phyloP scores from a whole-genome alignment of 257 asterid species.

The Galeopsis tetrahit region DNA sequence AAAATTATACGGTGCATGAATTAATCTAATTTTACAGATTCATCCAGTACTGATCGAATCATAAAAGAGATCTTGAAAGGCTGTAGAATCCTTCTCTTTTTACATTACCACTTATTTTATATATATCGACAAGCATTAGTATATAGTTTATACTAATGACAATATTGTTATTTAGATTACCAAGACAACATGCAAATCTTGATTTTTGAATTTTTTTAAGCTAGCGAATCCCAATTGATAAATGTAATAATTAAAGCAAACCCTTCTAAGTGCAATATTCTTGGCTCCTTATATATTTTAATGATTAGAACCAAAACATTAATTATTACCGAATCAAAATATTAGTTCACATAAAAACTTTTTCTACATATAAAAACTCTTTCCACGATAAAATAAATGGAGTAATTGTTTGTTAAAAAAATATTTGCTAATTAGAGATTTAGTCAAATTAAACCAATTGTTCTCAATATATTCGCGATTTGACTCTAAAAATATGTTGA shows the following conservation, averaged over 20 bases:
- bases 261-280: too few species aligned
- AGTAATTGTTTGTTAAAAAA: too few species aligned
- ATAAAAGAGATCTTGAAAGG: conserved; percentile 25
- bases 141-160: neutral
- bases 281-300: too few species aligned
- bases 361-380: too few species aligned
- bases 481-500: too few species aligned
- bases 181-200: conserved; percentile 16
- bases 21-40: conserved; percentile 36
- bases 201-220: neutral
- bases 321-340: too few species aligned
- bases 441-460: too few species aligned
- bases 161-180: neutral
- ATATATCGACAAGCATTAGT: conserved; percentile 7
- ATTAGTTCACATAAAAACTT: too few species aligned
- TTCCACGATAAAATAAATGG: too few species aligned
- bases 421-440: too few species aligned
- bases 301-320: too few species aligned
- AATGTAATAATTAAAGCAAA: neutral
- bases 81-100: conserved; percentile 34
- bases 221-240: conserved; percentile 29
- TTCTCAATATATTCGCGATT: too few species aligned
- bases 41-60: conserved; percentile 30
- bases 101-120: neutral
- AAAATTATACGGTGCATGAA: conserved; percentile 44